Evolutionary conservation across 2,329 filamentous ascomycete genomes (phyloP).

Genomic region (Ophiostoma australiae): DNA sequence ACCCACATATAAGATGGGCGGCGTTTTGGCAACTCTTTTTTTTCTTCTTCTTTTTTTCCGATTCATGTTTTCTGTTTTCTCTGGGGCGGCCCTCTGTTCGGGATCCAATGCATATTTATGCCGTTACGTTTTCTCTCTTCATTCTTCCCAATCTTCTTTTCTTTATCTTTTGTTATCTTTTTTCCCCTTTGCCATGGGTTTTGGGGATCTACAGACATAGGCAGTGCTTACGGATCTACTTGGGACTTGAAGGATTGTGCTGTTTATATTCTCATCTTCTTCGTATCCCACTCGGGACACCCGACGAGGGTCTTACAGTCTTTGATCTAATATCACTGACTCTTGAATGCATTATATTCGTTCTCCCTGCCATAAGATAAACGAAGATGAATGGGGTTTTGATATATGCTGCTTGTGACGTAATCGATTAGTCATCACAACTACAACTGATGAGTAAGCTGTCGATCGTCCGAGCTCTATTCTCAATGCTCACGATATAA

Average conservation of each 20-base stretch:
- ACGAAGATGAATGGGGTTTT: neutral
- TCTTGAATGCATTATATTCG: neutral
- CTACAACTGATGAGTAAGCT: neutral
- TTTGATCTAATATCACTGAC: neutral
- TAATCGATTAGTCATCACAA: neutral
- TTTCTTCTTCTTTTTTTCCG: neutral
- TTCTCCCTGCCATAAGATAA: neutral
- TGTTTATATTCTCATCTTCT: neutral
- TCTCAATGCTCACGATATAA: no score
- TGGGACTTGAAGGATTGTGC: neutral
- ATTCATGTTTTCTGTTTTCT: neutral
- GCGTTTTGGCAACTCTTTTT: neutral
- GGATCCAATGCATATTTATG: neutral
- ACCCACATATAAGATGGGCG: slow-evolving; percentile 1
- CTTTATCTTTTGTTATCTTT: neutral
- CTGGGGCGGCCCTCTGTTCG: neutral
- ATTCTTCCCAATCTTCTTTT: neutral
- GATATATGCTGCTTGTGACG: neutral
- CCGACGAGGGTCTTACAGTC: neutral
- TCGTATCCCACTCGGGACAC: neutral
- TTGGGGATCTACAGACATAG: neutral
- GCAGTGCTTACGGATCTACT: neutral
- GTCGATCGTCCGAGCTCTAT: neutral
- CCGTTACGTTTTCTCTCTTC: neutral
- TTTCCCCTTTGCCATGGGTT: neutral